These are phyloP conservation scores for Saturnispora dispora DNA, from an alignment of 805 yeast genomes.

Conservation along the genomic window DNA sequence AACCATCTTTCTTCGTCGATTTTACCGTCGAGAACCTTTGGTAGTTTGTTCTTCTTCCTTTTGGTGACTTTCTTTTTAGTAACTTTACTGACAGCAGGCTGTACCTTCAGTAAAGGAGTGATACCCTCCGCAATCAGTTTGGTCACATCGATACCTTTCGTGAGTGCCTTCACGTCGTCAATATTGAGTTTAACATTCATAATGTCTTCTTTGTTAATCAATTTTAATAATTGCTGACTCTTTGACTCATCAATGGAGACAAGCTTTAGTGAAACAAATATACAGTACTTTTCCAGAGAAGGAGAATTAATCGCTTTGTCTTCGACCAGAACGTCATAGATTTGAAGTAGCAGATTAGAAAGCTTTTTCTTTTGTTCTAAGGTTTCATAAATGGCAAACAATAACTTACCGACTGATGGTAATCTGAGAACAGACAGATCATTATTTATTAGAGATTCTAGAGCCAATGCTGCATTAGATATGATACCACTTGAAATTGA, in stretches of 20 bases:
- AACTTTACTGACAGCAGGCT: conserved; percentile 9
- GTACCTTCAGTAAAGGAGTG: conserved; percentile 17
- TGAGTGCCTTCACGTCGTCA: conserved; percentile 21
- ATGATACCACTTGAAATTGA: conserved; percentile 23
- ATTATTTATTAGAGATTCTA: conserved; percentile 25
- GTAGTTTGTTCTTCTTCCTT: conserved; percentile 23
- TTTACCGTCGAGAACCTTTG: conserved; percentile 18
- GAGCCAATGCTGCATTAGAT: conserved; percentile 28
- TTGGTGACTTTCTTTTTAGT: not conserved
- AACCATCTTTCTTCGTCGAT: conserved; percentile 83
- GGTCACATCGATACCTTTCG: conserved; percentile 26
- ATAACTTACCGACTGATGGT: conserved; percentile 44
- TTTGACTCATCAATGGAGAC: conserved; percentile 27
- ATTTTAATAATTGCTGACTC: conserved; percentile 24
- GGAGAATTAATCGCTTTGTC: conserved; percentile 7
- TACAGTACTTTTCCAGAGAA: conserved; percentile 15
- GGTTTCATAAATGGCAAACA: conserved; percentile 41
- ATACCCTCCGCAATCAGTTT: conserved; percentile 24
- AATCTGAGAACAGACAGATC: conserved; percentile 11
- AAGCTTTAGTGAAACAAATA: conserved; percentile 30
- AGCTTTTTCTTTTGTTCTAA: conserved; percentile 32
- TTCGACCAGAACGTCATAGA: conserved; percentile 18
- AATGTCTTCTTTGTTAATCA: conserved; percentile 16
- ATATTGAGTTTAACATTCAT: conserved; percentile 10
- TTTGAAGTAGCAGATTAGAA: conserved; percentile 24